phyloP scores from a whole-genome alignment of 129 eudicot species.

The Pittosporum tobira region DNA sequence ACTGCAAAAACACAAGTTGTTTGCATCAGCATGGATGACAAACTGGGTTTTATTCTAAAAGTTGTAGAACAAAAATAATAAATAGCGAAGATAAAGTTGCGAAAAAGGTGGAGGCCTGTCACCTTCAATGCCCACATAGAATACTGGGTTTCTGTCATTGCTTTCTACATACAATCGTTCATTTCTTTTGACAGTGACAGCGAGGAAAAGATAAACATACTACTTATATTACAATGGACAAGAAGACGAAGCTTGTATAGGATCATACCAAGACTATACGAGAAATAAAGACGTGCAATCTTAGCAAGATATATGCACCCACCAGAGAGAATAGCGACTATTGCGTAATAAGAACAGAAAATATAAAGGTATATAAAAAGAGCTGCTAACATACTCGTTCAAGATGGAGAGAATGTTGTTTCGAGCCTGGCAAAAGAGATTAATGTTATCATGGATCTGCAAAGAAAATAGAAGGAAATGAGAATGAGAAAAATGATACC shows the following conservation, averaged over 20 bases:
- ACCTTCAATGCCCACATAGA: too few relatives aligned
- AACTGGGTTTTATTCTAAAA: background rate
- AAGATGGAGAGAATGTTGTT: slow-evolving; percentile 8
- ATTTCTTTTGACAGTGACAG: too few relatives aligned
- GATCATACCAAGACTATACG: background rate
- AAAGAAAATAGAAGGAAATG: background rate
- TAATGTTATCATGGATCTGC: slow-evolving; percentile 10
- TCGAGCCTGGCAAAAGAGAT: slow-evolving; percentile 13
- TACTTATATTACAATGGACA: background rate
- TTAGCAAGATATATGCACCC: background rate
- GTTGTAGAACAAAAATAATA: background rate
- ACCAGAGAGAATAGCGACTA: background rate
- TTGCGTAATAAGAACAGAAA: slow-evolving; percentile 1
- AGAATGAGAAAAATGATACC: background rate
- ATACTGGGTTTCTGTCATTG: too few relatives aligned
- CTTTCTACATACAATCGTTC: too few relatives aligned
- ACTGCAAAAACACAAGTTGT: slow-evolving; percentile 31
- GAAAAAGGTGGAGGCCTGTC: background rate
- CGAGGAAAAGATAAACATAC: background rate
- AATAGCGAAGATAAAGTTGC: background rate
- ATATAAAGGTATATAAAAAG: background rate
- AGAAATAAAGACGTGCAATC: background rate
- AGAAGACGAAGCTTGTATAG: background rate
- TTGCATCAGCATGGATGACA: slow-evolving; percentile 5
- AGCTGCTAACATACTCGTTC: background rate